Conservation (phyloP, 2,329 filamentous ascomycete species). For the Fusarium solani-melongenae region DNA sequence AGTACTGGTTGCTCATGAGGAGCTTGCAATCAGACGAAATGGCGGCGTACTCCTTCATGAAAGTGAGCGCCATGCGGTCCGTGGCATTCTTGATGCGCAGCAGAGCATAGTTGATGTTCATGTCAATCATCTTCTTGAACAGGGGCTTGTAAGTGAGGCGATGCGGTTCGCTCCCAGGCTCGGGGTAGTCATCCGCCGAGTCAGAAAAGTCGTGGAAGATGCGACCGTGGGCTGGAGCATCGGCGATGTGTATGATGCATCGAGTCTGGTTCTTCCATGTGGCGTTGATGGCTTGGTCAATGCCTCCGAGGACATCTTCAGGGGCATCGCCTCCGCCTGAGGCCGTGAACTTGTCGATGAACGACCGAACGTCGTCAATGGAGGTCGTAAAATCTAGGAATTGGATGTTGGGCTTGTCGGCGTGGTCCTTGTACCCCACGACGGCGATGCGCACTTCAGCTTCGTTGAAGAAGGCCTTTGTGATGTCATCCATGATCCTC, state of each 20-base stretch:
- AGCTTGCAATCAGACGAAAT: constrained; percentile 14
- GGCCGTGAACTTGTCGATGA: constrained; percentile 7
- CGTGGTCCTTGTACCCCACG: constrained; percentile 52
- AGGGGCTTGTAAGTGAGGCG: constrained; percentile 8
- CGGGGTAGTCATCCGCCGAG: constrained; percentile 4
- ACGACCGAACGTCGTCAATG: not conserved
- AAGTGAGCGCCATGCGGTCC: not conserved
- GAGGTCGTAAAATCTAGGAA: constrained; percentile 24
- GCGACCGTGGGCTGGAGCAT: constrained; percentile 17
- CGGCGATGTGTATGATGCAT: constrained; percentile 32
- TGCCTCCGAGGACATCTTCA: constrained; percentile 51
- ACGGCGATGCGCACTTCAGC: constrained; percentile 50
- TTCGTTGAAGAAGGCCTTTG: constrained; percentile 46
- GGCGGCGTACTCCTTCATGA: constrained; percentile 14
- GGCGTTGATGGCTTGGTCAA: constrained; percentile 45
- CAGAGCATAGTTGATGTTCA: constrained; percentile 24
- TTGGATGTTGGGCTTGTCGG: constrained; percentile 14
- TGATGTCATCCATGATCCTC: constrained; percentile 48
- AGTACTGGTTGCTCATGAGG: not conserved
- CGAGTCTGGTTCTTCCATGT: constrained; percentile 49
- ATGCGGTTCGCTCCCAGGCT: constrained; percentile 9
- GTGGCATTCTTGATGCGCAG: constrained; percentile 8
- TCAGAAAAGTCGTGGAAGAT: not conserved
- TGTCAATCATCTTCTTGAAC: constrained; percentile 18
- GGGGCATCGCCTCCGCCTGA: constrained; percentile 46